Evolutionary conservation across 2,329 filamentous ascomycete genomes (phyloP).

Genomic region (Fusarium phyllophilum): DNA sequence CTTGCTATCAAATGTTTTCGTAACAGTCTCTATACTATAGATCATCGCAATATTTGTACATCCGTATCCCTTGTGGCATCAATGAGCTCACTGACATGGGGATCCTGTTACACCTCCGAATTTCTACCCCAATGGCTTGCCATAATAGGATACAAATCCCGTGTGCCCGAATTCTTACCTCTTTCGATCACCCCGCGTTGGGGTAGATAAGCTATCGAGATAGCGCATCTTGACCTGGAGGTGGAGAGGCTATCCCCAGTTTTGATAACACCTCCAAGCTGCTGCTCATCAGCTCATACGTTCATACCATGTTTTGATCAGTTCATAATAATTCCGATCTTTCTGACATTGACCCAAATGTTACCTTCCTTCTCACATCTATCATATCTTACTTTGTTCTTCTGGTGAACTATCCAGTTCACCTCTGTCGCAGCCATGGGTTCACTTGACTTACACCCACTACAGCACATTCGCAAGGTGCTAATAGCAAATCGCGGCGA

Average conservation of each 20-base stretch:
- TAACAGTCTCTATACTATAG: neutral
- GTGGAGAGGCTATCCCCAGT: neutral
- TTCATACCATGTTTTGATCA: neutral
- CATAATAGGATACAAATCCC: neutral
- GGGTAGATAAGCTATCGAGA: conserved; percentile 4
- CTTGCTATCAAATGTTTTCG: neutral
- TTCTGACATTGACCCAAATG: accelerated
- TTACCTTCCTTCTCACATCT: neutral
- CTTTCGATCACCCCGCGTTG: neutral
- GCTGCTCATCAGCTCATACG: neutral
- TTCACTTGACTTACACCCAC: neutral
- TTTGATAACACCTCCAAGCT: neutral
- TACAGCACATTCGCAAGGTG: neutral
- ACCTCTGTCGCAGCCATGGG: neutral
- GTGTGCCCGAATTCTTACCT: neutral
- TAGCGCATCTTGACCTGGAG: neutral
- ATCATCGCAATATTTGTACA: neutral
- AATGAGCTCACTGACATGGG: neutral
- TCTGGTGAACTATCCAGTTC: too few species aligned
- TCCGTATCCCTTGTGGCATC: neutral
- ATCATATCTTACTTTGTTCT: neutral
- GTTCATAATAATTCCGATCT: neutral
- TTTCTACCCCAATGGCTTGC: neutral
- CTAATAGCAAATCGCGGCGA: conserved; percentile 1
- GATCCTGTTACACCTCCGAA: neutral